Evolutionary conservation across 352 stramenopile genomes (phyloP).

Genomic region (Thraustochytrium striatum): DNA sequence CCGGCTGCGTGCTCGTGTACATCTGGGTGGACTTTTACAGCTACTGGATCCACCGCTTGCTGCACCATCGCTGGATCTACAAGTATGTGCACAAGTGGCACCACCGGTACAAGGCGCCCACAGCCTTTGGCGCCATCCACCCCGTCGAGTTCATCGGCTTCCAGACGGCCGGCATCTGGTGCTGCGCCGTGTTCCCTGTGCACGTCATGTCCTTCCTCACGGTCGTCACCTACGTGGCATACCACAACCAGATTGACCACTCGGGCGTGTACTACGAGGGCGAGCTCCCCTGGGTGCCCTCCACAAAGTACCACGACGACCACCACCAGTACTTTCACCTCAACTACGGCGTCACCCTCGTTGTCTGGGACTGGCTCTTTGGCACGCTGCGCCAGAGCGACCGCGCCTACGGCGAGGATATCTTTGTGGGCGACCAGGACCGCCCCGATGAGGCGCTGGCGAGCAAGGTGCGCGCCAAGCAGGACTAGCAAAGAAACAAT

Average conservation of each 20-base stretch:
- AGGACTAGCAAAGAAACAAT: no score
- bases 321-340: slow-evolving; percentile 49
- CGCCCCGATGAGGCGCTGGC: background rate
- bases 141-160: slow-evolving; percentile 44
- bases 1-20: slow-evolving; percentile 33
- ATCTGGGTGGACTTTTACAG: slow-evolving; percentile 49
- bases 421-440: slow-evolving; percentile 38
- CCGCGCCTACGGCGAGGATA: slow-evolving; percentile 36
- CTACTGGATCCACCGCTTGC: slow-evolving; percentile 51
- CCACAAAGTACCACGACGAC: slow-evolving; percentile 44
- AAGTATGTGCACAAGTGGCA: slow-evolving; percentile 53
- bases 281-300: slow-evolving; percentile 48
- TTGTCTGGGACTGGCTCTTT: slow-evolving; percentile 48
- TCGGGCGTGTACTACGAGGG: slow-evolving; percentile 48
- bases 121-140: slow-evolving; percentile 27
- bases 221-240: slow-evolving; percentile 39
- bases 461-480: background rate
- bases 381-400: slow-evolving; percentile 45
- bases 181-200: slow-evolving; percentile 43
- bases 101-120: slow-evolving; percentile 45
- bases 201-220: slow-evolving; percentile 45
- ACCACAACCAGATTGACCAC: slow-evolving; percentile 51
- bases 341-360: slow-evolving; percentile 48
- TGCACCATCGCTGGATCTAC: slow-evolving; percentile 51
- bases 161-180: slow-evolving; percentile 33